A percentile compares a stretch with the other conserved stretches of the same genome.
Evolutionary conservation across 129 eudicot genomes (phyloP).

Genomic region (Deinandra increscens): DNA sequence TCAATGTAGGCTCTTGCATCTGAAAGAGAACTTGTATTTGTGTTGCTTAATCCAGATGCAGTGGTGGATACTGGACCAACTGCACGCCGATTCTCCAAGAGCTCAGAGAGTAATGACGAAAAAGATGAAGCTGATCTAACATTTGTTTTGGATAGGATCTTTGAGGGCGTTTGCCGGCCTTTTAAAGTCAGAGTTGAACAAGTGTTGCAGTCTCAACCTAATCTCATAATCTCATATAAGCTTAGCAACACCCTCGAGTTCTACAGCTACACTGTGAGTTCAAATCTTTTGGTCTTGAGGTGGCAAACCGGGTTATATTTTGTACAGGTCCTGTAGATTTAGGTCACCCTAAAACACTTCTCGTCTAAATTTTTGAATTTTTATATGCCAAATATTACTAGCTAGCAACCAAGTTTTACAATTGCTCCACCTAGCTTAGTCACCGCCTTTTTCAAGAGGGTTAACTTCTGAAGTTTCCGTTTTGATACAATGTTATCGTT

Average conservation of each 20-base stretch:
- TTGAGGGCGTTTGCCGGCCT: constrained; percentile 96
- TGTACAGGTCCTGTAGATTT: not conserved
- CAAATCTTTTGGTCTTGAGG: not conserved
- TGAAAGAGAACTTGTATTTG: constrained; percentile 95
- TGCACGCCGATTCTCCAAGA: constrained; percentile 54
- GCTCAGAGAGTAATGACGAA: constrained; percentile 47
- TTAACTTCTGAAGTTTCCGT: not conserved
- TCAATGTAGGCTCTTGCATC: constrained; percentile 93
- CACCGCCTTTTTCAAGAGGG: not conserved
- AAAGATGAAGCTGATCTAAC: constrained; percentile 75
- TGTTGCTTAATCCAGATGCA: constrained; percentile 90
- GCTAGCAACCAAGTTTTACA: not conserved
- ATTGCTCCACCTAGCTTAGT: not conserved
- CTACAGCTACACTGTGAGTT: constrained; percentile 82
- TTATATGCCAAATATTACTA: not conserved
- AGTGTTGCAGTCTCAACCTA: constrained; percentile 95
- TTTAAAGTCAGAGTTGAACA: constrained; percentile 98
- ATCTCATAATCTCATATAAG: constrained; percentile 82
- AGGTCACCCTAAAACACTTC: not conserved
- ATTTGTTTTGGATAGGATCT: constrained; percentile 89
- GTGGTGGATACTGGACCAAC: constrained; percentile 72
- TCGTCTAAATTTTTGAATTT: not conserved
- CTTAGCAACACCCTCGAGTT: constrained; percentile 92
- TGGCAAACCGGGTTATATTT: not conserved
- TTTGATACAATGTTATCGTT: not conserved